Base-by-base conservation (phyloP, 2,329 filamentous ascomycete species). In the Capronia americana region DNA sequence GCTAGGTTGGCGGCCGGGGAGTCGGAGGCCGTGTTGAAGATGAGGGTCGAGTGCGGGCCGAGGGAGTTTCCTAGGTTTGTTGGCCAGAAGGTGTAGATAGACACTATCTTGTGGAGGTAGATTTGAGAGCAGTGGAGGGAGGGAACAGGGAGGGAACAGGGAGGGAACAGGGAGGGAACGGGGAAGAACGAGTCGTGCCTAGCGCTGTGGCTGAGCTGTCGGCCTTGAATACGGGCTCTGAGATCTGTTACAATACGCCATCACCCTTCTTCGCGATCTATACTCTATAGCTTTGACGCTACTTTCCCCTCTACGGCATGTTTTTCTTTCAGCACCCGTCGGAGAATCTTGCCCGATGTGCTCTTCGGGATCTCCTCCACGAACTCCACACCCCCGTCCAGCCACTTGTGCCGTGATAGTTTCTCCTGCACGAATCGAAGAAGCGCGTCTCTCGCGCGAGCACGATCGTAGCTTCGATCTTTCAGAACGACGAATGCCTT, bases 381-480 rank as follows among this genome's bases (percentile, higher is more conserved):
- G 55, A 78, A 73, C 46, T 77, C 76, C 28, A 78, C 72, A 61
- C 77, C 77, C 4, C 72, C 72, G 57, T 66, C 72, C 20, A 79
- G 66, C 77, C 77, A 78, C 67, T 79, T 80, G 54, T 78, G 74
- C 28, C 85, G 81, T 1, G 90, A 87, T 76, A 92, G 90, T 77
- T 87, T 88, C 56, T 86, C 83, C 74, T 86, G 82, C 3, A 92
- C 87, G 74, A 88, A 87, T 53, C 83, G 77, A 48, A 92, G 83
- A 74, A 74, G 1, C 81, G 81, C 7, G 78, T 68, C 62, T 69
- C 72, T 38, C 75, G 73, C 32, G 44, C 38, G 59, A 17, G 48
- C 10, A 11, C 38, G 57, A 74, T 54, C 11, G 74, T 72, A 68
- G 69, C 4, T 64, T 48, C 7, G 44, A 48, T 3, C 63, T 65